These are phyloP conservation scores for Starmerella sirachaensis DNA, from an alignment of 805 yeast genomes.

Conservation along the genomic window DNA sequence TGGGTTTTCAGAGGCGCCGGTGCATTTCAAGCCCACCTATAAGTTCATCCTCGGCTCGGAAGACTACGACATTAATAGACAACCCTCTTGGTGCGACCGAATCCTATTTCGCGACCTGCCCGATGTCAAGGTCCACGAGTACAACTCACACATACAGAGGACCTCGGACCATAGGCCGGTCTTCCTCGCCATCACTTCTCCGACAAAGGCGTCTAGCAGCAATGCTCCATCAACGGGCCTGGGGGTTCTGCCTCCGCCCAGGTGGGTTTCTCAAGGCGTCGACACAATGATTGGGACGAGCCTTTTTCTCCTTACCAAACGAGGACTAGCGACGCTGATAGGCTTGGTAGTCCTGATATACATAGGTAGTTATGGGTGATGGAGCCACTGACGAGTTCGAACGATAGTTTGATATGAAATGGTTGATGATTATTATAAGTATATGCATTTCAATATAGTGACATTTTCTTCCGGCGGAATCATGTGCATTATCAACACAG, in stretches of 20 bases:
- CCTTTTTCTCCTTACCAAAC: too few species aligned
- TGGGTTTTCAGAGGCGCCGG: constrained; percentile 56
- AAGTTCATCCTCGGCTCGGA: constrained; percentile 43
- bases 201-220: not conserved
- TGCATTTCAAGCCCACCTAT: constrained; percentile 68
- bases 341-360: too few species aligned
- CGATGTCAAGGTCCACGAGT: not conserved
- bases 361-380: too few species aligned
- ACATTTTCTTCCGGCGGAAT: too few species aligned
- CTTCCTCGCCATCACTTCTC: constrained; percentile 15
- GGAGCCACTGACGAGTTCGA: too few species aligned
- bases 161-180: constrained; percentile 78
- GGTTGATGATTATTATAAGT: too few species aligned
- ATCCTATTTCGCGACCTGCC: constrained; percentile 36
- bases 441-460: too few species aligned
- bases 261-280: not conserved
- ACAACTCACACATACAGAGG: not conserved
- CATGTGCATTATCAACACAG: too few species aligned
- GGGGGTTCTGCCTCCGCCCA: not conserved
- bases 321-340: too few species aligned
- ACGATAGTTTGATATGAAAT: too few species aligned
- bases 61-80: constrained; percentile 46
- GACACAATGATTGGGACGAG: not conserved
- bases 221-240: not conserved
- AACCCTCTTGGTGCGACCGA: constrained; percentile 88